Conservation (phyloP, 345 rosid species). For the Sisymbrium irio region DNA sequence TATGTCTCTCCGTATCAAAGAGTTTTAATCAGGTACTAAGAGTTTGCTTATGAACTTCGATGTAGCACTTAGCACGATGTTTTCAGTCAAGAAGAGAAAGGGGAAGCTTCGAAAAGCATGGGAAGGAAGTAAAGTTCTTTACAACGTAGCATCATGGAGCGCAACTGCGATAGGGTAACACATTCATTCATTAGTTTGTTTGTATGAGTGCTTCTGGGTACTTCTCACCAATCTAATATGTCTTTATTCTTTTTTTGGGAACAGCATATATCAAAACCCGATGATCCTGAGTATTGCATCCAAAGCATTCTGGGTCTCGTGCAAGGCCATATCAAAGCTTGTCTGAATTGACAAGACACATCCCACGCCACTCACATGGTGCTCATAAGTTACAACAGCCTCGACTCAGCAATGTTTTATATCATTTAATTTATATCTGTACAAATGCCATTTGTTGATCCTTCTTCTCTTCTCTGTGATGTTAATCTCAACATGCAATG, state of each 20-base stretch:
- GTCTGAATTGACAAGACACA: constrained; percentile 43
- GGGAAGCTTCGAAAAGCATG: constrained; percentile 99
- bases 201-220: not conserved
- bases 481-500: constrained; percentile 6
- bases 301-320: constrained; percentile 88
- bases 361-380: not conserved
- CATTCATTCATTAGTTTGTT: not conserved
- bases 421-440: constrained; percentile 23
- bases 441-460: constrained; percentile 18
- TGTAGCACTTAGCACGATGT: constrained; percentile 85
- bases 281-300: constrained; percentile 67
- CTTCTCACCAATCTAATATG: not conserved
- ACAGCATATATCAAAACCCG: constrained; percentile 94
- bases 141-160: constrained; percentile 97
- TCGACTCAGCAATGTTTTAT: constrained; percentile 22
- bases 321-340: constrained; percentile 80
- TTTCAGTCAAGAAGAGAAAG: constrained; percentile 74
- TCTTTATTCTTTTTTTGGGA: not conserved
- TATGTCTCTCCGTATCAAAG: not conserved
- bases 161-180: constrained; percentile 84
- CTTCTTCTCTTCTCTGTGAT: not conserved
- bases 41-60: constrained; percentile 1
- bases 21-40: not conserved
- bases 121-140: constrained; percentile 96
- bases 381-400: constrained; percentile 16